Evolutionary conservation across 495 filamentous ascomycete genomes (phyloP).

Genomic region (Penicillium crystallinum): DNA sequence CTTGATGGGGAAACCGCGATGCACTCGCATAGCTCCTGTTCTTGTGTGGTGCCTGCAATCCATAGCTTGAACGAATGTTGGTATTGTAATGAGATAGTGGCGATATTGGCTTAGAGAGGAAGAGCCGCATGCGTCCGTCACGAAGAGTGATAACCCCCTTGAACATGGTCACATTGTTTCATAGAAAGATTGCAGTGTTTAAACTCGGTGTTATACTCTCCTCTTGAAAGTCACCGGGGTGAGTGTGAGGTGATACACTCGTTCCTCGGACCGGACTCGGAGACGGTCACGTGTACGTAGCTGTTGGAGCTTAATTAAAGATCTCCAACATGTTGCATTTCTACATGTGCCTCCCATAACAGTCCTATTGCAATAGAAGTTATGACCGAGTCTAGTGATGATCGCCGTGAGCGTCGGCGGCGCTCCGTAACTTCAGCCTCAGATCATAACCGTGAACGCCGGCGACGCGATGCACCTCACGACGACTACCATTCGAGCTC

Average conservation of each 20-base stretch:
- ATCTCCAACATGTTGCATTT: not conserved
- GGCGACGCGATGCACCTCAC: conserved; percentile 17
- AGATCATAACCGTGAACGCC: conserved; percentile 21
- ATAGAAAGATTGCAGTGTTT: conserved; percentile 13
- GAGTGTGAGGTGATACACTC: not conserved
- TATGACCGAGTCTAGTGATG: conserved; percentile 25
- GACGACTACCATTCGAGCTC: conserved; percentile 25
- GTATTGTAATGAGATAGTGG: conserved; percentile 10
- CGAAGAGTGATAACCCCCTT: conserved; percentile 25
- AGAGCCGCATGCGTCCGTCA: conserved; percentile 24
- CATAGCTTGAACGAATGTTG: not conserved
- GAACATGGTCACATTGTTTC: conserved; percentile 41
- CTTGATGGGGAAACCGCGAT: conserved; percentile 17
- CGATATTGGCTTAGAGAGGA: conserved; percentile 20
- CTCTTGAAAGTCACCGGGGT: not conserved
- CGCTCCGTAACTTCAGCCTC: conserved; percentile 20
- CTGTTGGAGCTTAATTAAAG: conserved; percentile 8
- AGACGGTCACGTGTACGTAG: conserved; percentile 22
- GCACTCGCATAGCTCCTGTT: conserved; percentile 30
- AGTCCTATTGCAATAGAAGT: not conserved
- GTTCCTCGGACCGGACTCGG: not conserved
- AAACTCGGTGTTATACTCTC: conserved; percentile 11
- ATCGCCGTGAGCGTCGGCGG: conserved; percentile 15
- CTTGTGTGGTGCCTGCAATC: not conserved
- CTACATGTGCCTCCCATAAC: not conserved